Percentiles rank a stretch among this genome's conserved stretches.
phyloP scores from a whole-genome alignment of 139 green algal genomes.

The Chlorella sp. region DNA sequence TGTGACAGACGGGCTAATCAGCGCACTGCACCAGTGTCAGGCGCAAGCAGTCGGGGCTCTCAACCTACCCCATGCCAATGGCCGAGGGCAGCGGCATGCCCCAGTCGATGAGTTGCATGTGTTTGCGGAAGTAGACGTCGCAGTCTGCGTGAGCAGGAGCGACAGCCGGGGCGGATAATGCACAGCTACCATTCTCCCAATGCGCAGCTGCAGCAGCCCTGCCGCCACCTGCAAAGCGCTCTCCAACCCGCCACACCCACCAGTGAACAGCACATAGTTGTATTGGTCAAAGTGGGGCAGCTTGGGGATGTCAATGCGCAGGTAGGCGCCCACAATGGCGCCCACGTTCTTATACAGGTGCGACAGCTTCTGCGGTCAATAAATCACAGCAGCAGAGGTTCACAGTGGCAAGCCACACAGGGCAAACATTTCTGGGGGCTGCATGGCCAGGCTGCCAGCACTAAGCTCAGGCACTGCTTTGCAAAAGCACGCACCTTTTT shows the following conservation, averaged over 20 bases:
- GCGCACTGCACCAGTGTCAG: constrained; percentile 23
- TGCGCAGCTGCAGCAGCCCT: too few relatives aligned
- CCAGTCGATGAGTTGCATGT: constrained; percentile 28
- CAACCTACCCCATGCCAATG: constrained; percentile 8
- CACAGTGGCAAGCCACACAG: neutral
- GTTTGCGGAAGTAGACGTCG: constrained; percentile 13
- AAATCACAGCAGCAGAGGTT: too few relatives aligned
- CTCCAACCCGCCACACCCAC: too few relatives aligned
- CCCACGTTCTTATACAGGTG: constrained; percentile 19
- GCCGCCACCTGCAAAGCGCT: too few relatives aligned
- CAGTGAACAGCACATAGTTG: constrained; percentile 25
- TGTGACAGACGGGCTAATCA: too few relatives aligned
- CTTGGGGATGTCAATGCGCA: constrained; percentile 33
- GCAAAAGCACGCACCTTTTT: too few relatives aligned
- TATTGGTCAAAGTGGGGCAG: constrained; percentile 21
- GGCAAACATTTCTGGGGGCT: constrained; percentile 10
- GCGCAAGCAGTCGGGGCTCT: neutral
- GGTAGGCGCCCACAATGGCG: constrained; percentile 22
- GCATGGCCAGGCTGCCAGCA: too few relatives aligned
- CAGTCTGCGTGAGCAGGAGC: too few relatives aligned
- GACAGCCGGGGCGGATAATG: too few relatives aligned
- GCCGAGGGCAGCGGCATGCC: constrained; percentile 18
- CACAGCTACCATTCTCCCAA: too few relatives aligned
- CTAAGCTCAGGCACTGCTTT: too few relatives aligned
- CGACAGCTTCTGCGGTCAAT: constrained; percentile 6